Evolutionary conservation across 75 land plant genomes (phyloP), one percentile per base, ranked within the genome.

Genomic region (Cupressus sempervirens): DNA sequence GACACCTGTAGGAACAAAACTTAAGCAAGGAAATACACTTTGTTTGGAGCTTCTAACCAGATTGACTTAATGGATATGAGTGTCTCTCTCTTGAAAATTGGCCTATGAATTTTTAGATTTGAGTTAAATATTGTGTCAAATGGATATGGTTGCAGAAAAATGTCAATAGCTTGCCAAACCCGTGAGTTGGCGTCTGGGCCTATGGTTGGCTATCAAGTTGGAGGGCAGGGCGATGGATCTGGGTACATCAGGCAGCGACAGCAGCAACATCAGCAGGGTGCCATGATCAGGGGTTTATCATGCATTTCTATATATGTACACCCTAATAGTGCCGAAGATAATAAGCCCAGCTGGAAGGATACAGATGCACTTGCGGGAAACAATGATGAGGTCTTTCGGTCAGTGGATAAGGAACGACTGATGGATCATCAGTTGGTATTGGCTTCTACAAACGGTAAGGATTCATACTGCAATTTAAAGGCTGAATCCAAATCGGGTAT

Each of bases 231-330:
- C 54, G 62, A 54, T 82, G 83, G 83, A 82, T 50, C 56, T 52
- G 83, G 83, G 3, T 54, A 50, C 65, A 32, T 35, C 7, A 18
- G 62, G 9, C 56, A 52, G 32, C 81, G 45, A 5, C 81, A 79
- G 30, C 81, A 79, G 15, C 81, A 79, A n/a, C 46, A 79, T 18
- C 45, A 45, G 30, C 83, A 82, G 83, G 83, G 48, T 82, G 62
- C 62, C 38, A 34, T 52, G 83, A 52, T 82, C 23, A 82, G 83
- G 83, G 83, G 62, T 14, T 46, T 82, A 23, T 35, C 83, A 23
- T 53, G 83, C 62, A 82, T 82, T 50, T 82, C 83, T 34, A 82
- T 53, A 5, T 82, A 82, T 82, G 83, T 82, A 30, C 83, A 53
- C 15, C 7, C 62, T 52, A 20, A 53, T 52, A 62, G 26, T 62